Evolutionary conservation across 2,329 filamentous ascomycete species (phyloP).

Genomic region (Pestalotiopsis sp.): DNA sequence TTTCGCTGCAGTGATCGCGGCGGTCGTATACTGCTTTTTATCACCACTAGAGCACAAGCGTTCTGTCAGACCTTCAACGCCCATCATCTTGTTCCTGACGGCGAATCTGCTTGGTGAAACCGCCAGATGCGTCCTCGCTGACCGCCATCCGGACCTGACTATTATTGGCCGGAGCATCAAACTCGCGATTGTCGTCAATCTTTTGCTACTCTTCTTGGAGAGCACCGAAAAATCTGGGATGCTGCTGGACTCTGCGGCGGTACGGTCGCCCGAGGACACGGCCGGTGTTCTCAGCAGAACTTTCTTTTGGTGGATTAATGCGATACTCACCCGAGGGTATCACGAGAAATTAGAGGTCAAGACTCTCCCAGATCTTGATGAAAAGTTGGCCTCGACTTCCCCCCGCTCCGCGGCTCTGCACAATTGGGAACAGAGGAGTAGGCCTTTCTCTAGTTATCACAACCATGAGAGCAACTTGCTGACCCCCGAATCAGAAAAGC

Average conservation of each 20-base stretch:
- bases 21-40: constrained; percentile 13
- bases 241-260: constrained; percentile 12
- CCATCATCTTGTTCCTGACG: constrained; percentile 23
- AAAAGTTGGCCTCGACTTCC: constrained; percentile 19
- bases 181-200: constrained; percentile 22
- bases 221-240: constrained; percentile 18
- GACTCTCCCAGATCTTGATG: constrained; percentile 28
- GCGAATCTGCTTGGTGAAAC: constrained; percentile 19
- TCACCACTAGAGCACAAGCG: constrained; percentile 22
- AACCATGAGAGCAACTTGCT: not conserved
- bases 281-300: constrained; percentile 26
- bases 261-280: constrained; percentile 28
- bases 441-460: not conserved
- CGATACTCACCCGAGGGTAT: constrained; percentile 31
- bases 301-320: constrained; percentile 35
- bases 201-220: constrained; percentile 22
- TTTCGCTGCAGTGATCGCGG: constrained; percentile 5
- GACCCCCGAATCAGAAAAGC: constrained; percentile 17
- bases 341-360: constrained; percentile 21
- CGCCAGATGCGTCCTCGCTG: constrained; percentile 2
- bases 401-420: constrained; percentile 23
- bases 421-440: constrained; percentile 30
- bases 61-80: constrained; percentile 21
- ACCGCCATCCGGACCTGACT: constrained; percentile 9
- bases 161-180: not conserved